Conservation (phyloP, 257 asterid species). For the Jacaranda copaia region DNA sequence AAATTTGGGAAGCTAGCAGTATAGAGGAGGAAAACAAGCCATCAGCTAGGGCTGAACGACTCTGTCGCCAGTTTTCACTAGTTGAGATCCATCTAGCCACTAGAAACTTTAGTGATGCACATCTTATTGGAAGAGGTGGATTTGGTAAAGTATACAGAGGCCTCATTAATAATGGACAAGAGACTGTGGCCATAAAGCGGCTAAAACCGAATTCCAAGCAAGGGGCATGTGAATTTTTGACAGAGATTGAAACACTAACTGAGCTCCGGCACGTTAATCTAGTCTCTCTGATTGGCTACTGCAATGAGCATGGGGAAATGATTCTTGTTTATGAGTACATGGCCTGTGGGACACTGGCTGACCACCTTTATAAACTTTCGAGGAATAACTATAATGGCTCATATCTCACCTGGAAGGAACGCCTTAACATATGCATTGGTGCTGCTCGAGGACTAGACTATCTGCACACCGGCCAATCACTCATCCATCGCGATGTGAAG, state of each 20-base stretch:
- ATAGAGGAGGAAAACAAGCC: slow-evolving; percentile 25
- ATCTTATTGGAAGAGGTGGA: slow-evolving; percentile 53
- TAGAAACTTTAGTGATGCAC: slow-evolving; percentile 35
- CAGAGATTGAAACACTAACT: slow-evolving; percentile 51
- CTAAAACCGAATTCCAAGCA: slow-evolving; percentile 44
- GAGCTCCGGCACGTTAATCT: slow-evolving; percentile 49
- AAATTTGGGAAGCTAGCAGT: slow-evolving; percentile 35
- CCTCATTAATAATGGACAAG: slow-evolving; percentile 35
- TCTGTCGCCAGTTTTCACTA: slow-evolving; percentile 45
- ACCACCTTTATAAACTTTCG: slow-evolving; percentile 44
- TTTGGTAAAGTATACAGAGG: slow-evolving; percentile 53
- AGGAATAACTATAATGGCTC: slow-evolving; percentile 1
- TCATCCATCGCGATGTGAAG: slow-evolving; percentile 32
- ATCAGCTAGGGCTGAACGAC: slow-evolving; percentile 20
- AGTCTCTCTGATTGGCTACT: slow-evolving; percentile 56
- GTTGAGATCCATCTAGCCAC: slow-evolving; percentile 44
- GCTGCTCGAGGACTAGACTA: too few relatives aligned
- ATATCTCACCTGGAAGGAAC: slow-evolving; percentile 44
- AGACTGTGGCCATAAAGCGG: slow-evolving; percentile 53
- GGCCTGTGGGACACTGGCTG: slow-evolving; percentile 50
- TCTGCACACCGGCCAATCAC: not conserved
- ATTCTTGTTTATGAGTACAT: slow-evolving; percentile 52
- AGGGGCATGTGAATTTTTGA: slow-evolving; percentile 49
- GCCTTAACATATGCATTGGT: too few relatives aligned
- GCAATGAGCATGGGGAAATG: slow-evolving; percentile 49